Conservation (phyloP, 257 asterid species). For the Leptodermis oblonga region DNA sequence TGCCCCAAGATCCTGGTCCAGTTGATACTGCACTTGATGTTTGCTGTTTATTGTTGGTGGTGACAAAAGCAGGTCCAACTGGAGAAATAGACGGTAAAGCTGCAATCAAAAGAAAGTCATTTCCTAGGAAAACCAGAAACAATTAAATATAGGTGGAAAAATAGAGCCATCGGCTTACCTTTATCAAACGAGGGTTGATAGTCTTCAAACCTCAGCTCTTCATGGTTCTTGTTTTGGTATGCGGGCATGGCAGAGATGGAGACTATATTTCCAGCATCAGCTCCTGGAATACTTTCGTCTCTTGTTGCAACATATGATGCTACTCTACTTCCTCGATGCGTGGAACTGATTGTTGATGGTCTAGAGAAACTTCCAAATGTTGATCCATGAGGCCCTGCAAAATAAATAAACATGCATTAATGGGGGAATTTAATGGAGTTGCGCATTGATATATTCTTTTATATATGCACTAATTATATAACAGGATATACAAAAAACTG, state of each 20-base stretch:
- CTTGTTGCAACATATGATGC: constrained; percentile 51
- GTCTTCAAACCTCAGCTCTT: constrained; percentile 84
- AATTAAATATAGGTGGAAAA: not conserved
- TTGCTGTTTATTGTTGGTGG: not conserved
- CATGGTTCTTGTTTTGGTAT: constrained; percentile 68
- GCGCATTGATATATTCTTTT: not conserved
- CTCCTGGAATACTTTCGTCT: constrained; percentile 36
- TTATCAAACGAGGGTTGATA: constrained; percentile 27
- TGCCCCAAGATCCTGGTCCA: not conserved
- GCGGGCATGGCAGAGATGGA: constrained; percentile 73
- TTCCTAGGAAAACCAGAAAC: not conserved
- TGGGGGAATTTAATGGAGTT: no score
- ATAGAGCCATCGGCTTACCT: not conserved
- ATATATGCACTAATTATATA: not conserved
- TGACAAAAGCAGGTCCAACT: not conserved
- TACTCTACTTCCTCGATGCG: constrained; percentile 52
- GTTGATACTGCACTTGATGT: constrained; percentile 4
- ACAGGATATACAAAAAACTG: not conserved
- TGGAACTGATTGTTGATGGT: not conserved
- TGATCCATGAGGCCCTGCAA: constrained; percentile 6
- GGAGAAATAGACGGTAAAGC: not conserved
- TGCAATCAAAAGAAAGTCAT: not conserved
- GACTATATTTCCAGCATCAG: constrained; percentile 40
- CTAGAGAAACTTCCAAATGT: not conserved
- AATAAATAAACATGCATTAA: not conserved